Evolutionary conservation across 176 grass and related monocot species (phyloP), one percentile per base, ranked within the genome.

Genomic region (Hordeum vulgare): DNA sequence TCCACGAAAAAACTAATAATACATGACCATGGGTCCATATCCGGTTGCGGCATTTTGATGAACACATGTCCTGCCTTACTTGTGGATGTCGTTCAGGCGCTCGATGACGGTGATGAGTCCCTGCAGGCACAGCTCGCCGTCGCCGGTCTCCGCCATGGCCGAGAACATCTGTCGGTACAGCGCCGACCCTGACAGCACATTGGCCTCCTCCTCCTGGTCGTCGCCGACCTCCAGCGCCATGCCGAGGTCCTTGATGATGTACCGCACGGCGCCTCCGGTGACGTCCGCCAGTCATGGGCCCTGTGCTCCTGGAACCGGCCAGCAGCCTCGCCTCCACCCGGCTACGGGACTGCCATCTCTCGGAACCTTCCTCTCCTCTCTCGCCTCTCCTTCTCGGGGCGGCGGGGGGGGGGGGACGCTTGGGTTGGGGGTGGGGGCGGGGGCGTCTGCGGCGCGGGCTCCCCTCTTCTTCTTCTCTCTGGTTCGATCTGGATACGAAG

Each of bases 201-300:
- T 84, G 29, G 15, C 78, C 12, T 85, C 84, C 1, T 75, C 31
- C 29, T 73, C 84, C 59, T 39, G 6, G 3, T 63, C 66, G n/a
- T 85, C 79, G 11, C 25, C 85, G 54, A 69, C 75, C 86, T 89
- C 83, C 64, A 96, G 83, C 53, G 90, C 93, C 93, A 99, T 96
- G 37, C 93, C 93, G 17, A 98, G 81, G 61, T 98, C 96, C 80
- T 98, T 96, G 80, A 98, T 66, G 71, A 98, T 86, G 85, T 94
- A 92, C 83, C 81, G 83, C 33, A 80, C 89, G 41, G 83, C 28
- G 12, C 87, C 96, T 0, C 93, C 89, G 2, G 86, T n/a, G n/a
- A n/a, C n/a, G n/a, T n/a, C n/a, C n/a, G n/a, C n/a, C n/a, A n/a
- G n/a, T n/a, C n/a, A n/a, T n/a, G n/a, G n/a, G n/a, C n/a, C n/a